Conservation (phyloP, 1,284 basidiomycete species). For the Microbotryum scabiosae region DNA sequence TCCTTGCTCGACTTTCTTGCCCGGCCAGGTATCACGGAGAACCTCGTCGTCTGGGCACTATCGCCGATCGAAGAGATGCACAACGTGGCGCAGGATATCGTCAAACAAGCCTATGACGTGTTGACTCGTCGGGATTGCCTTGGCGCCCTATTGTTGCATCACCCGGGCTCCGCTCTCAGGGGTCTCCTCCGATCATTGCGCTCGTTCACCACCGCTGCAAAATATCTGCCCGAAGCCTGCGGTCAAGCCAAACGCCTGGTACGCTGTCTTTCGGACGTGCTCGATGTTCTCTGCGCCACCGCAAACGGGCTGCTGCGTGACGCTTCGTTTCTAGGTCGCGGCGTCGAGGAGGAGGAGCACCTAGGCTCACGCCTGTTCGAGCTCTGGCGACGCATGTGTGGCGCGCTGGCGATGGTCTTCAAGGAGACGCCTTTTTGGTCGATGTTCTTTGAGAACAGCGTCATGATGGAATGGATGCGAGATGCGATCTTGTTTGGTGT, state of each 20-base stretch:
- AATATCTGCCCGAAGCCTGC: slow-evolving; percentile 68
- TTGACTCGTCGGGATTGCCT: slow-evolving; percentile 80
- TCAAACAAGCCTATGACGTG: slow-evolving; percentile 72
- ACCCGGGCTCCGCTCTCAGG: slow-evolving; percentile 56
- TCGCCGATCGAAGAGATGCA: slow-evolving; percentile 70
- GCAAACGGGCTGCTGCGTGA: slow-evolving; percentile 61
- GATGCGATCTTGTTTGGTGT: slow-evolving; percentile 86
- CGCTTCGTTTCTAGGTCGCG: slow-evolving; percentile 45
- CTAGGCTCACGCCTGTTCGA: slow-evolving; percentile 49
- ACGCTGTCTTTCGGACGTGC: slow-evolving; percentile 78
- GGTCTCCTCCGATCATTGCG: slow-evolving; percentile 60
- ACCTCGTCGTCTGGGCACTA: slow-evolving; percentile 59
- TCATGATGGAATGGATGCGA: slow-evolving; percentile 93
- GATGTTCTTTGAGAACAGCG: slow-evolving; percentile 61
- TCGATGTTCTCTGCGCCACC: slow-evolving; percentile 70
- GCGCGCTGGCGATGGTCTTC: slow-evolving; percentile 71
- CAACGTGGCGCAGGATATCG: slow-evolving; percentile 60
- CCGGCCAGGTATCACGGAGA: slow-evolving; percentile 9
- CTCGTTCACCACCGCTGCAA: slow-evolving; percentile 57
- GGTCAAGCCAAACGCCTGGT: slow-evolving; percentile 77
- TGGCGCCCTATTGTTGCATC: slow-evolving; percentile 59
- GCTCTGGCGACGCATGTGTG: slow-evolving; percentile 75
- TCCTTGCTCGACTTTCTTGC: slow-evolving; percentile 15
- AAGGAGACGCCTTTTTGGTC: slow-evolving; percentile 74
- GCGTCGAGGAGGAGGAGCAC: slow-evolving; percentile 44